phyloP scores from a whole-genome alignment of 2,329 filamentous ascomycete species.

The Ilyonectria sp. region DNA sequence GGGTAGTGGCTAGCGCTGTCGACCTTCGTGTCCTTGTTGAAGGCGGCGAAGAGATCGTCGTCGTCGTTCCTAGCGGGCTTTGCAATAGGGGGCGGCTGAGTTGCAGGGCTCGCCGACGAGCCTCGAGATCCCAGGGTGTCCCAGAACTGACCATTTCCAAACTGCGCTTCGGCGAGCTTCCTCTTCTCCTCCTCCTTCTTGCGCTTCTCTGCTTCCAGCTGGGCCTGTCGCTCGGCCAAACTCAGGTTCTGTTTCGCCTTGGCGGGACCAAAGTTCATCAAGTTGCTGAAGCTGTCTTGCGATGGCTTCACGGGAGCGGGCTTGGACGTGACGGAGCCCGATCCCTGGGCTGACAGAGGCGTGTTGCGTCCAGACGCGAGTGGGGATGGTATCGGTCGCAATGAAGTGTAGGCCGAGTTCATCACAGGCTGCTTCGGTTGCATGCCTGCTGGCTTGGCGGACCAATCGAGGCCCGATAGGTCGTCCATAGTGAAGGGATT shows the following conservation, averaged over 20 bases:
- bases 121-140: slow-evolving; percentile 76
- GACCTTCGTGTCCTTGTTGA: slow-evolving; percentile 76
- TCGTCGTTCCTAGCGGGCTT: slow-evolving; percentile 59
- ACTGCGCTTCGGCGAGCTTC: slow-evolving; percentile 81
- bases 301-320: slow-evolving; percentile 65
- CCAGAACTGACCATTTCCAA: slow-evolving; percentile 83
- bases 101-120: slow-evolving; percentile 56
- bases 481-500: slow-evolving; percentile 68
- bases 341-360: slow-evolving; percentile 67
- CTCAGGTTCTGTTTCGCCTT: slow-evolving; percentile 80
- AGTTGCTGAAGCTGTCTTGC: slow-evolving; percentile 83
- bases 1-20: slow-evolving; percentile 78
- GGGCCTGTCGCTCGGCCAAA: slow-evolving; percentile 83
- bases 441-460: slow-evolving; percentile 56
- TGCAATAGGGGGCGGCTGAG: slow-evolving; percentile 39
- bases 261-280: slow-evolving; percentile 72
- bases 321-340: slow-evolving; percentile 61
- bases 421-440: slow-evolving; percentile 58
- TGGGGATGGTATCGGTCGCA: slow-evolving; percentile 71
- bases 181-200: slow-evolving; percentile 82
- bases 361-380: slow-evolving; percentile 70
- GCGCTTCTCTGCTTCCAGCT: slow-evolving; percentile 75
- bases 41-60: slow-evolving; percentile 77
- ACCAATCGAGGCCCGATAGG: slow-evolving; percentile 74
- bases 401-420: slow-evolving; percentile 63